A percentile compares a stretch with the other conserved stretches of the same genome.
phyloP scores from a whole-genome alignment of 345 rosid species.

The Lepidium sativum region DNA sequence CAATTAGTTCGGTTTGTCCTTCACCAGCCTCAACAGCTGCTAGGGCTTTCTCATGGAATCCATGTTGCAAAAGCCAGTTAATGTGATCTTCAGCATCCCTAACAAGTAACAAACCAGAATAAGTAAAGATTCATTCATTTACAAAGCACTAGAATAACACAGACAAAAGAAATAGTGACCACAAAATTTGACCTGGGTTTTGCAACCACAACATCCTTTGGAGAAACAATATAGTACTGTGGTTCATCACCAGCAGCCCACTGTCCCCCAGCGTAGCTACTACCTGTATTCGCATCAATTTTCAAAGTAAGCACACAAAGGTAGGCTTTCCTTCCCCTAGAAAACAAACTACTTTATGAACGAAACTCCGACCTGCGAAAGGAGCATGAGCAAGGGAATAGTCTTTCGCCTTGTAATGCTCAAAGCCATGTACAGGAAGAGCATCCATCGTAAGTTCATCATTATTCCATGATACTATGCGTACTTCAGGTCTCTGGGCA shows the following conservation, averaged over 20 bases:
- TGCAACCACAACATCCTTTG: constrained; percentile 97
- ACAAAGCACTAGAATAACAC: constrained; percentile 6
- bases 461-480: constrained; percentile 83
- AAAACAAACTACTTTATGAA: constrained; percentile 10
- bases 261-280: constrained; percentile 98
- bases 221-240: constrained; percentile 83
- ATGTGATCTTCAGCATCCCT: constrained; percentile 99
- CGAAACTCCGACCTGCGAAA: constrained; percentile 65
- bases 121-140: not conserved
- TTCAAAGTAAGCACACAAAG: constrained; percentile 12
- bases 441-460: constrained; percentile 99
- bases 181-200: constrained; percentile 72
- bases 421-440: constrained; percentile 90
- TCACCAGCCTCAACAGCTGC: constrained; percentile 98
- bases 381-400: constrained; percentile 97
- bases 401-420: constrained; percentile 96
- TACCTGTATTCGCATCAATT: constrained; percentile 48
- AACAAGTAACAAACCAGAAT: constrained; percentile 16
- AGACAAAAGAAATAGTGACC: constrained; percentile 3
- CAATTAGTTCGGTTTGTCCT: constrained; percentile 87
- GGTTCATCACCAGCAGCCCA: constrained; percentile 99
- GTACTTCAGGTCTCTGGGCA: constrained; percentile 98
- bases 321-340: constrained; percentile 8
- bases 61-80: constrained; percentile 98
- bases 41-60: constrained; percentile 94